Base-by-base conservation (phyloP, 129 eudicot genomes). In the Cynara cardunculus region DNA sequence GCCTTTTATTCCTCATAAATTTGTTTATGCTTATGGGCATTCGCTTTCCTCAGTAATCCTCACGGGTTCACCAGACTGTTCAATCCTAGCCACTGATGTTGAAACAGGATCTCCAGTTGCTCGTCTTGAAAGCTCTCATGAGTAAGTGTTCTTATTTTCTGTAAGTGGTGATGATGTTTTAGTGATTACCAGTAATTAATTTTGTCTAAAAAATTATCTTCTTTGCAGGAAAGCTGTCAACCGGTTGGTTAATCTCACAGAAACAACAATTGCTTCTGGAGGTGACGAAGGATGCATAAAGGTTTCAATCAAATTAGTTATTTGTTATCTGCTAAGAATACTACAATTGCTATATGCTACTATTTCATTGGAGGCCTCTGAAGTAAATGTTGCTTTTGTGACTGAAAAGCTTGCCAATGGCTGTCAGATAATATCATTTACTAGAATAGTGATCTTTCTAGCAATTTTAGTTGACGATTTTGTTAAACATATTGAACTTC, bases 201-300 rank as follows among this genome's bases (percentile, higher is more conserved):
- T 31, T 30, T 80, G 27, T 70, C 19, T 7, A 59, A 41, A 27
- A 25, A 31, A 26, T 76, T 74, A 31, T 82, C 4, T 82, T 73
- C 12, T 76, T 8, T 86, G 84, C 85, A 94, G 98, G 86, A 94
- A 87, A 82, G 90, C 97, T 83, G 88, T 94, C 5, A 94, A 94
- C 80, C 87, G 97, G 16, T 82, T 94, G 74, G 87, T 94, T 30
- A 94, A 94, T 82, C 84, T 94, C 71, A 94, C 98, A n/a, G 97
- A 94, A 69, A 80, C 97, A 69, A 94, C 97, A 19, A 72, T 94
- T 83, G 98, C 98, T 39, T 94, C 98, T 44, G 98, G 97, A 37
- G 98, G 94, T 74, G 98, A 94, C 18, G 94, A 86, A 35, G 98
- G 98, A 37, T 92, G 97, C 44, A 81, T 90, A 53, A 94, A 94